Percentiles rank a stretch among this genome's conserved stretches.
Conservation (phyloP, 2,329 filamentous ascomycete genomes). For the Harringtonia aguacate region DNA sequence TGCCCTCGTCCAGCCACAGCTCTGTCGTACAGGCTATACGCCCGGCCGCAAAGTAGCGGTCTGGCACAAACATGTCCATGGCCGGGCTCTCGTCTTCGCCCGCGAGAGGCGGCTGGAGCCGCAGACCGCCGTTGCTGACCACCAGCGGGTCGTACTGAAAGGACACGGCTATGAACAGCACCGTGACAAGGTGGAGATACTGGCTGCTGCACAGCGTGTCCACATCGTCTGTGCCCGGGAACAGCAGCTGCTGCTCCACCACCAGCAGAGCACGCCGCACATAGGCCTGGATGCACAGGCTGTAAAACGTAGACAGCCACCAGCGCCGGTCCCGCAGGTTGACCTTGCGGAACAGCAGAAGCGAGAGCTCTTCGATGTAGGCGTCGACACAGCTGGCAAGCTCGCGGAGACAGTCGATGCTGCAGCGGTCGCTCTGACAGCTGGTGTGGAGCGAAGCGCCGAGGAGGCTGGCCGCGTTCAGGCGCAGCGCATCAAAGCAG, state of each 20-base stretch:
- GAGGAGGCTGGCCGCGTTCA: conserved; percentile 15
- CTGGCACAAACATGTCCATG: conserved; percentile 13
- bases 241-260: conserved; percentile 18
- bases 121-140: conserved; percentile 10
- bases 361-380: conserved; percentile 20
- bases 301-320: conserved; percentile 22
- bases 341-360: conserved; percentile 21
- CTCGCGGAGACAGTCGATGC: conserved; percentile 17
- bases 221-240: conserved; percentile 15
- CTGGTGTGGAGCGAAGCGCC: conserved; percentile 12
- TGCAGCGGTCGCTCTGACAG: conserved; percentile 16
- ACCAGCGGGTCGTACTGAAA: conserved; percentile 21
- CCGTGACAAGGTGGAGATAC: conserved; percentile 18
- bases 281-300: conserved; percentile 20
- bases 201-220: conserved; percentile 17
- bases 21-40: conserved; percentile 16
- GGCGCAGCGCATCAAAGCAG: conserved; percentile 17
- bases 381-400: conserved; percentile 14
- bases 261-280: conserved; percentile 18
- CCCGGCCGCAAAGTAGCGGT: conserved; percentile 17
- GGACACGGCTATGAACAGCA: conserved; percentile 20
- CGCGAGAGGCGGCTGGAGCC: conserved; percentile 17
- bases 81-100: conserved; percentile 15
- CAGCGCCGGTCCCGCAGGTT: conserved; percentile 20
- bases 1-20: conserved; percentile 17